A percentile compares a stretch with the other conserved stretches of the same genome.
Conservation (phyloP, 2,329 filamentous ascomycete genomes). For the Pseudogymnoascus sp. region DNA sequence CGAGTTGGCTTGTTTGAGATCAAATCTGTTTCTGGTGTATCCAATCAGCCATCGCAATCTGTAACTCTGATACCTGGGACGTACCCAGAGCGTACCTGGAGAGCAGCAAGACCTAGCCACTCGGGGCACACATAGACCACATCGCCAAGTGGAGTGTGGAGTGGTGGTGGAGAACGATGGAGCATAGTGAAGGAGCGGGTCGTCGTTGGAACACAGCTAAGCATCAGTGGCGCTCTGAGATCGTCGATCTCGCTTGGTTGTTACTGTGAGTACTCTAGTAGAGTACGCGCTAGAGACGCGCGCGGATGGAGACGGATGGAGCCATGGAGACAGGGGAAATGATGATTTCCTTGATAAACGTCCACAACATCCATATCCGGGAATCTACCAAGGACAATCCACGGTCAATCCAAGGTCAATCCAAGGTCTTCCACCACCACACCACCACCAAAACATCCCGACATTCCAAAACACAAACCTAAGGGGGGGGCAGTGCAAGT, state of each 20-base stretch:
- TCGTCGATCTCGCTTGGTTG: not conserved
- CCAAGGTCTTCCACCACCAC: not conserved
- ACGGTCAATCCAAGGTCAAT: not conserved
- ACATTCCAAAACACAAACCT: too few species aligned
- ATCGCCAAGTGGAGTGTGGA: not conserved
- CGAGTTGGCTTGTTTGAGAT: constrained; percentile 1
- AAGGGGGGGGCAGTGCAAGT: constrained; percentile 2
- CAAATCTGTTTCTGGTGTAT: not conserved
- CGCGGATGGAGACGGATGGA: constrained; percentile 5
- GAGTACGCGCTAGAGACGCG: not conserved
- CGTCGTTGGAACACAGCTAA: constrained; percentile 3
- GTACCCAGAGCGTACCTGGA: not conserved
- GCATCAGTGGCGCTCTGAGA: not conserved
- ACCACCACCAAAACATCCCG: not conserved
- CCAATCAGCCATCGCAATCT: not conserved
- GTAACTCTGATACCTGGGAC: constrained; percentile 7
- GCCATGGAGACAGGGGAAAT: constrained; percentile 5
- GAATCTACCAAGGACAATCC: not conserved
- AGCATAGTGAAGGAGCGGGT: not conserved
- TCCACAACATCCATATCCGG: not conserved
- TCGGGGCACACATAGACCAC: not conserved
- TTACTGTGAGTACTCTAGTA: not conserved
- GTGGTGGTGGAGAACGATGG: not conserved
- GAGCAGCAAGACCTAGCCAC: not conserved
- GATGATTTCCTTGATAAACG: constrained; percentile 7